Conservation (phyloP, 2,329 filamentous ascomycete species). For the Exserohilum turcica region DNA sequence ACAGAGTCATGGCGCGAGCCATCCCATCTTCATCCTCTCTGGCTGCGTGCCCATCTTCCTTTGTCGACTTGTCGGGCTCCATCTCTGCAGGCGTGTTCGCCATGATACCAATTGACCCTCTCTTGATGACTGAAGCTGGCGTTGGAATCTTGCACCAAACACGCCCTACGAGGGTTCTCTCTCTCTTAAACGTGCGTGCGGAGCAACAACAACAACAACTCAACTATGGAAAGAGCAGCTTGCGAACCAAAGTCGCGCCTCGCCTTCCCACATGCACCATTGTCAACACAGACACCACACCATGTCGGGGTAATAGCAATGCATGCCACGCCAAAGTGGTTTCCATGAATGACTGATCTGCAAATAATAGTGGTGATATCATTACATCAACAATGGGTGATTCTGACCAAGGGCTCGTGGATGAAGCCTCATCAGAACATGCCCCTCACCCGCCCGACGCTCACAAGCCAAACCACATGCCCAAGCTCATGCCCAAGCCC, state of each 20-base stretch:
- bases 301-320: background rate
- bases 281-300: background rate
- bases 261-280: background rate
- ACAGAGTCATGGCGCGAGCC: background rate
- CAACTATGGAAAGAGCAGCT: too few relatives aligned
- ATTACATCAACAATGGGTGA: conserved; percentile 1
- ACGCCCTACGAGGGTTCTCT: too few relatives aligned
- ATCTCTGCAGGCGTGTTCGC: too few relatives aligned
- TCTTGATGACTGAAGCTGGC: too few relatives aligned
- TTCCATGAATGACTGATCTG: background rate
- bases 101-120: too few relatives aligned
- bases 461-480: background rate
- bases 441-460: background rate
- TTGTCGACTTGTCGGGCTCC: too few relatives aligned
- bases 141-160: too few relatives aligned
- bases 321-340: background rate
- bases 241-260: too few relatives aligned
- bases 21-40: background rate
- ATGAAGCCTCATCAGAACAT: background rate
- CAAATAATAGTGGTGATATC: background rate
- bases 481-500: background rate
- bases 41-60: background rate
- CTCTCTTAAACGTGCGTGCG: too few relatives aligned
- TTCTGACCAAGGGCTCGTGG: background rate
- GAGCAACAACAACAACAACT: too few relatives aligned